Evolutionary conservation across 106 monocot genomes (phyloP).

Genomic region (Dioscorea alata): DNA sequence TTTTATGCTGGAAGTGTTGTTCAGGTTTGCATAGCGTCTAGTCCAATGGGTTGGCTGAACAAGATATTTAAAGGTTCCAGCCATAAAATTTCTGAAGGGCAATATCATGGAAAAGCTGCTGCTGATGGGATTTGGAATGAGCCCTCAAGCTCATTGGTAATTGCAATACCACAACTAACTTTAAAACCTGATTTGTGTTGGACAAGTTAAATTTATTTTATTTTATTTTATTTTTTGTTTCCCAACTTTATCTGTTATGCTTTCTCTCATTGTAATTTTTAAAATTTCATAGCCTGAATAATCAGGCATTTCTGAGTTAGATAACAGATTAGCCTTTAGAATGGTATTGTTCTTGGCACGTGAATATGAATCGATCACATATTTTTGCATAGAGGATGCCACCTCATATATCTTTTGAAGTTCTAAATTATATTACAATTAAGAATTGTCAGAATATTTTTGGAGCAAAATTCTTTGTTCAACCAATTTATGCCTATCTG

Average conservation of each 20-base stretch:
- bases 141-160: slow-evolving; percentile 28
- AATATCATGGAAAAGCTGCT: slow-evolving; percentile 34
- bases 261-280: not conserved
- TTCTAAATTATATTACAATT: no score
- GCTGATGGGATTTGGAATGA: slow-evolving; percentile 24
- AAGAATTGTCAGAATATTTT: no score
- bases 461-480: no score
- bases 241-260: not conserved
- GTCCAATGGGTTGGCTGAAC: slow-evolving; percentile 77
- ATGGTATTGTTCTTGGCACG: no score
- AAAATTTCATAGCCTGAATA: not conserved
- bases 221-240: not conserved
- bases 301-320: not conserved
- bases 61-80: slow-evolving; percentile 79
- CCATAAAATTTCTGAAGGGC: slow-evolving; percentile 59
- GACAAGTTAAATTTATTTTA: not conserved
- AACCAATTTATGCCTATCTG: no score
- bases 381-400: no score
- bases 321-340: not conserved
- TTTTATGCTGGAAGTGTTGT: not conserved
- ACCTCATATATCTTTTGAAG: no score
- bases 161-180: not conserved
- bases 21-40: slow-evolving; percentile 2
- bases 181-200: not conserved
- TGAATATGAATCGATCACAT: no score